These are phyloP conservation scores for Claviceps digitariae DNA, from an alignment of 2,329 filamentous ascomycete species.

Conservation along the genomic window DNA sequence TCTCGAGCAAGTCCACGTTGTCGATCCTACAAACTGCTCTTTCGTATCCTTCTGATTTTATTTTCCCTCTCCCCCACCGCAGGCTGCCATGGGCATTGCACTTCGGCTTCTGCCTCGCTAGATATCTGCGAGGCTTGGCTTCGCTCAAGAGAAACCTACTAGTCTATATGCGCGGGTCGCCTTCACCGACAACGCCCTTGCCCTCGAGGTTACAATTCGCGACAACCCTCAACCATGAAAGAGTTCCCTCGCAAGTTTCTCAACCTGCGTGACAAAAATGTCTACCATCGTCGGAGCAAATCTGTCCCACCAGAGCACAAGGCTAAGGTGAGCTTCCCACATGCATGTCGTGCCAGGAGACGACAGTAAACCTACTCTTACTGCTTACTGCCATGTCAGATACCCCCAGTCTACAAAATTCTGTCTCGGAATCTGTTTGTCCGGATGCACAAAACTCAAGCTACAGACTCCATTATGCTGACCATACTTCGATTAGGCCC, in stretches of 20 bases:
- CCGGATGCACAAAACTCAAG: too few species aligned
- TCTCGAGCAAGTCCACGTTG: neutral
- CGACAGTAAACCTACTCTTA: too few species aligned
- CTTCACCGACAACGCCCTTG: neutral
- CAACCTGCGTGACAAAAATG: conserved; percentile 54
- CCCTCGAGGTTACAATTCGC: neutral
- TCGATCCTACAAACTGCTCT: neutral
- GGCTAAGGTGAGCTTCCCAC: conserved; percentile 30
- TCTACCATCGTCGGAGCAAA: conserved; percentile 37
- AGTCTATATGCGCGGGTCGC: neutral
- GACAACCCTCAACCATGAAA: conserved; percentile 28
- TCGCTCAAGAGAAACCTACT: conserved; percentile 1
- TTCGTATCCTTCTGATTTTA: neutral
- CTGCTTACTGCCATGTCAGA: too few species aligned
- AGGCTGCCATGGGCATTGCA: conserved; percentile 18
- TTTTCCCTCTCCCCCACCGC: neutral
- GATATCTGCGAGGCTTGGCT: conserved; percentile 15
- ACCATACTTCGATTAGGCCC: conserved; percentile 23
- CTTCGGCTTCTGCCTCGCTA: conserved; percentile 18
- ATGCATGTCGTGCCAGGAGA: neutral
- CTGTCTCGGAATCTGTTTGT: too few species aligned
- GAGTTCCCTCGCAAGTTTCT: conserved; percentile 51
- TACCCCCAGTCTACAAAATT: neutral
- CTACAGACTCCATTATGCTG: too few species aligned
- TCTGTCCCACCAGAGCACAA: conserved; percentile 35